phyloP scores from a whole-genome alignment of 352 stramenopile genomes.

The Phytophthora fragariae region DNA sequence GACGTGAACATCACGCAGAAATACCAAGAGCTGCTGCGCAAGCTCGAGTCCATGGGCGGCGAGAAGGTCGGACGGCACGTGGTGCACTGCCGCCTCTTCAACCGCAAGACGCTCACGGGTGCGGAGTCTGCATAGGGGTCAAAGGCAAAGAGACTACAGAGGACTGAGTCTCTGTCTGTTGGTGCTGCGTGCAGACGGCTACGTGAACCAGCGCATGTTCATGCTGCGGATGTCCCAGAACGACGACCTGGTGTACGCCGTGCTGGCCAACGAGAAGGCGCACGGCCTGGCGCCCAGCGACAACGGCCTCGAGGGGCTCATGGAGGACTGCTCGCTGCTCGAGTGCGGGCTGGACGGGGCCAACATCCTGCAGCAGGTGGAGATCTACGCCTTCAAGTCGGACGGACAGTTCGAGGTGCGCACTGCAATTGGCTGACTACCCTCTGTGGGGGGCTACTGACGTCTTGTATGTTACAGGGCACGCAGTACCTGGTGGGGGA shows the following conservation, averaged over 20 bases:
- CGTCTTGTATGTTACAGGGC: constrained; percentile 39
- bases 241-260: constrained; percentile 86
- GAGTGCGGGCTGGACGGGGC: constrained; percentile 86
- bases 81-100: constrained; percentile 89
- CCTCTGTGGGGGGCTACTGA: neutral
- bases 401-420: constrained; percentile 86
- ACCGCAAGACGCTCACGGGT: constrained; percentile 83
- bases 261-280: constrained; percentile 82
- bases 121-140: neutral
- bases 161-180: neutral
- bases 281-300: constrained; percentile 64
- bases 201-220: constrained; percentile 91
- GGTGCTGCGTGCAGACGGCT: constrained; percentile 56
- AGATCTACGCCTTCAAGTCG: constrained; percentile 91
- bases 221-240: constrained; percentile 91
- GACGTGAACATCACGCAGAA: constrained; percentile 85
- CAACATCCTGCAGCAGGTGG: constrained; percentile 88
- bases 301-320: constrained; percentile 76
- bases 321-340: constrained; percentile 82
- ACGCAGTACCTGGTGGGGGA: constrained; percentile 86
- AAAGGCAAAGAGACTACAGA: neutral
- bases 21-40: constrained; percentile 90
- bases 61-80: constrained; percentile 82
- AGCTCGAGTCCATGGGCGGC: constrained; percentile 82
- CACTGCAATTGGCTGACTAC: no score